Percentiles rank a stretch among this genome's conserved stretches.
Conservation (phyloP, 176 grass and related monocot genomes). For the Zea luxurians region DNA sequence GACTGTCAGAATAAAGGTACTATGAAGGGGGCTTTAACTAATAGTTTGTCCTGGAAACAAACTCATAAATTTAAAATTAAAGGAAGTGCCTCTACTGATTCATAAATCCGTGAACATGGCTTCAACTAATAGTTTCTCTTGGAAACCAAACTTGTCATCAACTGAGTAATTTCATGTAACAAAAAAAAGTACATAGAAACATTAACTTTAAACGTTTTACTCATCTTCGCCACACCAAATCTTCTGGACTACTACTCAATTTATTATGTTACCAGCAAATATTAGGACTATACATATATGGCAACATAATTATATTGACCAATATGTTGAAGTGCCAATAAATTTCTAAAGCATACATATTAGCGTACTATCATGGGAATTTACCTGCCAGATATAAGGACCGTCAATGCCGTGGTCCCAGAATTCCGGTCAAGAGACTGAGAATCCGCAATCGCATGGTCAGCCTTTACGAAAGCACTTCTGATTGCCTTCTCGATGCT, state of each 20-base stretch:
- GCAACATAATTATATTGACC: background rate
- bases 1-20: background rate
- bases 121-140: slow-evolving; percentile 13
- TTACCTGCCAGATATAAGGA: slow-evolving; percentile 78
- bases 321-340: background rate
- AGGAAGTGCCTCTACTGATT: background rate
- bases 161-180: slow-evolving; percentile 5
- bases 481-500: slow-evolving; percentile 65
- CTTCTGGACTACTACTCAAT: slow-evolving; percentile 3
- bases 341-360: slow-evolving; percentile 5
- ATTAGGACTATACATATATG: background rate
- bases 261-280: background rate
- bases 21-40: background rate
- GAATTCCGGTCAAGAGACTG: slow-evolving; percentile 74
- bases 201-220: background rate
- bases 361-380: slow-evolving; percentile 15
- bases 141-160: slow-evolving; percentile 17
- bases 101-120: background rate
- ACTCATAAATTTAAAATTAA: background rate
- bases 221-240: background rate
- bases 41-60: slow-evolving; percentile 5
- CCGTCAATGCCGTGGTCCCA: slow-evolving; percentile 85
- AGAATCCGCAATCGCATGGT: slow-evolving; percentile 90
- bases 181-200: slow-evolving; percentile 4
- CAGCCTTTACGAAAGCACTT: slow-evolving; percentile 76